Evolutionary conservation across 345 rosid genomes (phyloP), one percentile per base, ranked within the genome.

Genomic region (Chamaenerion angustifolium): DNA sequence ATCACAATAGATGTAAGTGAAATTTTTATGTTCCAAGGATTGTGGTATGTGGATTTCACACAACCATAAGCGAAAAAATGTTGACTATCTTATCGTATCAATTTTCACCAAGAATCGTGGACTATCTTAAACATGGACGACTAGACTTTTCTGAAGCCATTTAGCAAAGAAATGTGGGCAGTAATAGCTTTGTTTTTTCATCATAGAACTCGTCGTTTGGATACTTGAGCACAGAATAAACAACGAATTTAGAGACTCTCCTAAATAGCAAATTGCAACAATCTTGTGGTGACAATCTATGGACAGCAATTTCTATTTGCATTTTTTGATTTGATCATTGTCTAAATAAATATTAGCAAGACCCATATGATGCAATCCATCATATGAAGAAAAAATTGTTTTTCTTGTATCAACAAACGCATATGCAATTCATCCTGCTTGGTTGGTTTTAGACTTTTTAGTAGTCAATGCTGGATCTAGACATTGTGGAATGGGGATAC

Each of bases 211-310:
- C 49, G 93, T 92, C 46, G 84, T 92, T 40, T 92, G 98, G 98
- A 71, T 79, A 71, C 71, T 92, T 61, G 98, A 92, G 68, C 98
- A 92, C 60, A 65, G 98, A 69, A 71, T 69, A 48, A 92, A 92
- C 19, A 95, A 92, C 46, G 95, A 92, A 31, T 92, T 92, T 73
- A 71, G 98, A 56, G 98, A 96, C 27, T 71, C 98, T 8, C 98
- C 98, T 16, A 77, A 66, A 62, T 54, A 62, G 62, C 98, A 92
- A 68, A 4, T 79, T 50, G 73, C 74, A 49, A 86, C 98, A 49
- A 50, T 92, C 68, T 76, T 92, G 46, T 92, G 95, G 98, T 86
- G 56, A 76, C 84, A 64, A 48, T 19, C 48, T 49, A 5, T 23
- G 27, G 37, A 31, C 2, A 23, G 27, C 27, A 31, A 31, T 31